Percentiles rank a stretch among this genome's conserved stretches.
Evolutionary conservation across 2,329 filamentous ascomycete species (phyloP).

Genomic region (Zymoseptoria tritici): DNA sequence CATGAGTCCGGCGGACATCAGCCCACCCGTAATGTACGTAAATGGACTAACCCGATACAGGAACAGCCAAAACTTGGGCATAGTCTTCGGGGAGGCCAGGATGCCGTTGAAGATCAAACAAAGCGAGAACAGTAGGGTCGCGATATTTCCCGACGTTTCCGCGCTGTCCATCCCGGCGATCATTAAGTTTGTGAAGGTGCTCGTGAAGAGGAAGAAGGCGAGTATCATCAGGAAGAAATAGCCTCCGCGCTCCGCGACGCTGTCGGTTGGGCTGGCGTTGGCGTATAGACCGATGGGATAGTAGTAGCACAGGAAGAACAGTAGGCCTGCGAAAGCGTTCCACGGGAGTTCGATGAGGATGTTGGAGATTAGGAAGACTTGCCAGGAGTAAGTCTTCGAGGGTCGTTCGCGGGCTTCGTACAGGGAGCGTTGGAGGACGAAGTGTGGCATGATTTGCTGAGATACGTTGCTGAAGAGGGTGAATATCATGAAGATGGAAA

Average conservation of each 20-base stretch:
- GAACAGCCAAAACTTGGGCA: conserved; percentile 74
- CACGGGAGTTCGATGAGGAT: conserved; percentile 81
- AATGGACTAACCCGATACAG: conserved; percentile 79
- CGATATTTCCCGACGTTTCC: conserved; percentile 68
- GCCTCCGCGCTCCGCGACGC: conserved; percentile 61
- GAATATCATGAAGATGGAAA: conserved; percentile 73
- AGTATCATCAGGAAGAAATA: conserved; percentile 73
- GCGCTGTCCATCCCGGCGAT: conserved; percentile 69
- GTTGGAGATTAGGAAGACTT: conserved; percentile 75
- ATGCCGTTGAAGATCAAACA: conserved; percentile 66
- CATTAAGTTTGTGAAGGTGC: conserved; percentile 71
- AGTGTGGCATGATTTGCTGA: conserved; percentile 79
- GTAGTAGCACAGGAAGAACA: conserved; percentile 78
- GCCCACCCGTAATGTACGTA: conserved; percentile 68
- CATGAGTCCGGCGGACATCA: conserved; percentile 63
- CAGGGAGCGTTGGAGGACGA: conserved; percentile 70
- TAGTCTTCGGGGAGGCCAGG: conserved; percentile 52
- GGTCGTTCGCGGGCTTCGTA: conserved; percentile 82
- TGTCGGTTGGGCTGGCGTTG: conserved; percentile 57
- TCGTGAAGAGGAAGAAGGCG: conserved; percentile 61
- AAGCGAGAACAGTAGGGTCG: conserved; percentile 66
- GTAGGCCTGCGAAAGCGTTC: conserved; percentile 67
- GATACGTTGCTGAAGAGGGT: conserved; percentile 75
- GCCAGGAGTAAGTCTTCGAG: conserved; percentile 78
- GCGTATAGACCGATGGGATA: conserved; percentile 72